These are phyloP conservation scores for Mycosphaerella sp. DNA, from an alignment of 2,329 filamentous ascomycete genomes.

Conservation along the genomic window DNA sequence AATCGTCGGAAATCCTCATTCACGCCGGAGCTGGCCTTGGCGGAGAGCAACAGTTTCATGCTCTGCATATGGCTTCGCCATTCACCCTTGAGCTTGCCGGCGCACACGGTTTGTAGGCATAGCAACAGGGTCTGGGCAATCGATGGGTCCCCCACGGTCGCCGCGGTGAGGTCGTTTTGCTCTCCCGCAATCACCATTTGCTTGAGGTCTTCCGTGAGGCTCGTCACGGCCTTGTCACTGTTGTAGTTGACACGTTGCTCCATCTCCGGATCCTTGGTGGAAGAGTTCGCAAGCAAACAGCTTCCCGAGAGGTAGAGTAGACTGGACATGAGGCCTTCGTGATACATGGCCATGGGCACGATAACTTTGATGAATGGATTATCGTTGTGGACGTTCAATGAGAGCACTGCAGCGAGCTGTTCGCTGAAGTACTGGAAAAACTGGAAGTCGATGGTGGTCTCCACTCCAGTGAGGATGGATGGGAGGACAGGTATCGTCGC, in stretches of 20 bases:
- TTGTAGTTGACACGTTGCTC: constrained; percentile 51
- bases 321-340: constrained; percentile 83
- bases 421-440: constrained; percentile 80
- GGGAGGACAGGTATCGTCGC: constrained; percentile 40
- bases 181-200: background rate
- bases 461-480: constrained; percentile 69
- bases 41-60: constrained; percentile 64
- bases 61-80: constrained; percentile 61
- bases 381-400: constrained; percentile 64
- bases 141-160: constrained; percentile 42
- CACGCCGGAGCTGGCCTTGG: constrained; percentile 37
- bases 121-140: constrained; percentile 55
- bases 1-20: constrained; percentile 67
- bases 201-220: constrained; percentile 22
- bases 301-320: constrained; percentile 76
- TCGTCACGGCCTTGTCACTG: constrained; percentile 39
- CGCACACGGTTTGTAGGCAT: constrained; percentile 55
- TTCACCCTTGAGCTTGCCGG: constrained; percentile 52
- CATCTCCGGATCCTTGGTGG: constrained; percentile 32
- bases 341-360: constrained; percentile 70
- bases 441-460: constrained; percentile 69
- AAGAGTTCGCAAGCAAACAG: constrained; percentile 52
- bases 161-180: constrained; percentile 31
- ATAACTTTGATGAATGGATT: constrained; percentile 84
- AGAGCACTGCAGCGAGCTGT: constrained; percentile 72